Base-by-base conservation (phyloP, 768 basidiomycete species). In the Astraeus odoratus region DNA sequence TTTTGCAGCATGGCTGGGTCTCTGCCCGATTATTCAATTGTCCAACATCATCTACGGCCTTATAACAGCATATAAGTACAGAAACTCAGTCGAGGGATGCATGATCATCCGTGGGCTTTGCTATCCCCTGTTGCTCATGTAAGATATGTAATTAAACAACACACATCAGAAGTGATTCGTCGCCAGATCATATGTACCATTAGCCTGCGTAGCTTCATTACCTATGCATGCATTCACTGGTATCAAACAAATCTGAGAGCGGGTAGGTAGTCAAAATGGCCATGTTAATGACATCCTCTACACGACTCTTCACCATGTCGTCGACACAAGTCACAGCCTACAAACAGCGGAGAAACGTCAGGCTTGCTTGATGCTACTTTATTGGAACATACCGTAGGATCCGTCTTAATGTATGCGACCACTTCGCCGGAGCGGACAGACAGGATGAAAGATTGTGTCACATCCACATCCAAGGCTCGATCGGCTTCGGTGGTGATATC, bases 211-310 rank as follows among this genome's bases (percentile, higher is more conserved):
- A n/a, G 15, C 37, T 39, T 12, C 30, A 39, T n/a, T 8, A 8
- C 2, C 13, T 13, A 22, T 7, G 37, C 8, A 39, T 19, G 12
- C 9, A 13, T 15, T 7, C 20, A n/a, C 22, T 7, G n/a, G 37
- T 20, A 39, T 16, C 26, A 29, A 41, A 16, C 38, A 80, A 72
- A 52, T 83, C 77, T 22, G 73, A 67, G 47, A 90, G 64, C 4
- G 85, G 85, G 59, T 78, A 80, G 30, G 86, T 76, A 25, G 87
- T 87, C 3, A 80, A 78, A 24, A 85, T 58, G 1, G 91, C 91
- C 86, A 94, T 92, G 63, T 87, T 86, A 5, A 94, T 67, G 6
- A 95, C 87, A 8, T 72, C 70, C 58, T 87, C 86, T 7, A 95
- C 87, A n/a, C 92, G 78, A 48, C 74, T 81, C 52, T 74, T 76